A percentile compares a stretch with the other conserved stretches of the same genome.
Evolutionary conservation across 2,329 filamentous ascomycete genomes (phyloP).

Genomic region (Paecilomyces niveus): DNA sequence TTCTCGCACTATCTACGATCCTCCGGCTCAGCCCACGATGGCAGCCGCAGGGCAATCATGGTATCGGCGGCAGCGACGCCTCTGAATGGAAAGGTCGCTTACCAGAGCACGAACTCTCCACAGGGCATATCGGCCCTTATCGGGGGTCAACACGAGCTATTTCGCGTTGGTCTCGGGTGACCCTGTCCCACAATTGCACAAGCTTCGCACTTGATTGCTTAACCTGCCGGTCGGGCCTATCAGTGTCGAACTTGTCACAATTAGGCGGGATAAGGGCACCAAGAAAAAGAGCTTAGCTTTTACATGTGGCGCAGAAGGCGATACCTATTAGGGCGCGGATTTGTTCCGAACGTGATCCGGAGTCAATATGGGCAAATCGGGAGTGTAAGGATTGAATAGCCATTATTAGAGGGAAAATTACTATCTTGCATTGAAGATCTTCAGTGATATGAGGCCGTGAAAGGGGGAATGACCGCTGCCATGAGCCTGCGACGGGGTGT

Average conservation of each 20-base stretch:
- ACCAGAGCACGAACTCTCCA: neutral
- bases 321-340: neutral
- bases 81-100: neutral
- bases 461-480: no score
- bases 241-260: neutral
- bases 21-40: neutral
- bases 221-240: neutral
- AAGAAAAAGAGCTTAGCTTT: neutral
- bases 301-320: neutral
- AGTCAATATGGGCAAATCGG: neutral
- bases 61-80: neutral
- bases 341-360: neutral
- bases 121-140: neutral
- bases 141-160: neutral
- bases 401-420: no score
- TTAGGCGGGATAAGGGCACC: neutral
- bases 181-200: neutral
- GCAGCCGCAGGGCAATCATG: neutral
- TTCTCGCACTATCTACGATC: neutral
- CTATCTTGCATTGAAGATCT: neutral
- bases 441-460: no score
- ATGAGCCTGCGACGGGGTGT: no score
- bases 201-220: neutral
- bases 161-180: neutral
- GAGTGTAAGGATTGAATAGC: neutral